Percentiles rank a stretch among this genome's conserved stretches.
Conservation (phyloP, 495 filamentous ascomycete genomes). For the Penicillium bialowiezense region DNA sequence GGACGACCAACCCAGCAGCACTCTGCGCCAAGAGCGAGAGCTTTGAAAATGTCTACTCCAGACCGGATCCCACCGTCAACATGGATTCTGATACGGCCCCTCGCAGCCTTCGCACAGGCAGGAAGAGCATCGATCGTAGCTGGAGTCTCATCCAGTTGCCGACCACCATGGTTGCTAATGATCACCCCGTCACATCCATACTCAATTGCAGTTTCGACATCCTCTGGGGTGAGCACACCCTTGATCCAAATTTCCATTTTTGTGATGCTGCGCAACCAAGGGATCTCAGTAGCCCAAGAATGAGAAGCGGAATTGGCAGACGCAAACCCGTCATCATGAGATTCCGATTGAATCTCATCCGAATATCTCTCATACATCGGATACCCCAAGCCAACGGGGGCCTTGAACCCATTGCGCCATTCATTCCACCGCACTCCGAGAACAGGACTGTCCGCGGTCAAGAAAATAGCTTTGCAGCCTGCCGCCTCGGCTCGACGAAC, state of each 20-base stretch:
- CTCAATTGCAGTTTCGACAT: slow-evolving; percentile 53
- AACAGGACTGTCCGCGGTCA: slow-evolving; percentile 84
- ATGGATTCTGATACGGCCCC: slow-evolving; percentile 57
- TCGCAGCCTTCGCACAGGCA: slow-evolving; percentile 61
- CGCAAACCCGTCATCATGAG: slow-evolving; percentile 52
- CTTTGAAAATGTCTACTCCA: slow-evolving; percentile 69
- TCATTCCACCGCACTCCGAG: slow-evolving; percentile 56
- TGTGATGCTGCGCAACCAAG: slow-evolving; percentile 48
- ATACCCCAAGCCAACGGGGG: slow-evolving; percentile 31
- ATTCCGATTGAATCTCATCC: slow-evolving; percentile 64
- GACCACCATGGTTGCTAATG: slow-evolving; percentile 69
- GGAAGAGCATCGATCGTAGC: slow-evolving; percentile 60
- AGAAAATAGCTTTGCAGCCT: slow-evolving; percentile 58
- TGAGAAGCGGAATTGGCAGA: slow-evolving; percentile 58
- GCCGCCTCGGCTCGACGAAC: slow-evolving; percentile 42
- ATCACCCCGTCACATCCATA: slow-evolving; percentile 56
- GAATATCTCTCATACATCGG: slow-evolving; percentile 54
- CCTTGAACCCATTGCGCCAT: slow-evolving; percentile 35
- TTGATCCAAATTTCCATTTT: slow-evolving; percentile 57
- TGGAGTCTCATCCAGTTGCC: slow-evolving; percentile 63
- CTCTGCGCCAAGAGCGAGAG: slow-evolving; percentile 61
- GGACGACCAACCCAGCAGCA: slow-evolving; percentile 65
- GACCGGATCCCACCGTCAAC: slow-evolving; percentile 65
- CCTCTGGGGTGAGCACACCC: slow-evolving; percentile 53
- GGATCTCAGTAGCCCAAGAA: slow-evolving; percentile 55